A percentile compares a stretch with the other conserved stretches of the same genome.
Evolutionary conservation across 2,329 filamentous ascomycete genomes (phyloP).

Genomic region (Mariannaea sp.): DNA sequence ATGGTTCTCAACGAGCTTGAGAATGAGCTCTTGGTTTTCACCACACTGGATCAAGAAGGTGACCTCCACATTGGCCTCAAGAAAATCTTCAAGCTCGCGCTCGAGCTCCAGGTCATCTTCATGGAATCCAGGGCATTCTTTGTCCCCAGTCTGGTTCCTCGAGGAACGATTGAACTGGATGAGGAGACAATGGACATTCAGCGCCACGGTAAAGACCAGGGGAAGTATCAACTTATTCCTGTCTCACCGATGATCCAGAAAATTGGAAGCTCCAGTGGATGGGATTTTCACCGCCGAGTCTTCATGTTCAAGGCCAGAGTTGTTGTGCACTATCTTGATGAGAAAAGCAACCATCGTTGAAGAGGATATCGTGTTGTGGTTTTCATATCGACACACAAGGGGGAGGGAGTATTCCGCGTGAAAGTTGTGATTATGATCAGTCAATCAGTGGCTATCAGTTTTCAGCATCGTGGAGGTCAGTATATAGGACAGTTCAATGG

Average conservation of each 20-base stretch:
- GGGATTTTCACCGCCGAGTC: not conserved
- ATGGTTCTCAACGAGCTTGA: not conserved
- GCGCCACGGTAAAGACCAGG: not conserved
- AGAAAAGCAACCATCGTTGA: not conserved
- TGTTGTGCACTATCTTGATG: not conserved
- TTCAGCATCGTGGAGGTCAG: too few relatives aligned
- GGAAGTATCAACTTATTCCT: not conserved
- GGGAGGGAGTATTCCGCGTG: too few relatives aligned
- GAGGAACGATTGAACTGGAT: not conserved
- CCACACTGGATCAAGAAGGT: not conserved
- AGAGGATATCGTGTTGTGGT: too few relatives aligned
- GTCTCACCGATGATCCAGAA: constrained; percentile 6
- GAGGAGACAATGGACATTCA: not conserved
- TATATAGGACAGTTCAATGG: too few relatives aligned
- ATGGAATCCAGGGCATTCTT: constrained; percentile 1
- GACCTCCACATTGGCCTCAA: not conserved
- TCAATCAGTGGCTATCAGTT: too few relatives aligned
- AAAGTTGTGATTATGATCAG: too few relatives aligned
- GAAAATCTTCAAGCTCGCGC: not conserved
- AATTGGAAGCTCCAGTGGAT: not conserved
- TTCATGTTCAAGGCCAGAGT: not conserved
- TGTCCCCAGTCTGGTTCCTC: not conserved
- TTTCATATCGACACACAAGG: too few relatives aligned
- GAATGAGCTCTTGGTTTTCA: not conserved
- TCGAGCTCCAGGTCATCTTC: not conserved